These are phyloP conservation scores for Heliosperma pusillum DNA, from an alignment of 148 eudicot species.

Conservation along the genomic window DNA sequence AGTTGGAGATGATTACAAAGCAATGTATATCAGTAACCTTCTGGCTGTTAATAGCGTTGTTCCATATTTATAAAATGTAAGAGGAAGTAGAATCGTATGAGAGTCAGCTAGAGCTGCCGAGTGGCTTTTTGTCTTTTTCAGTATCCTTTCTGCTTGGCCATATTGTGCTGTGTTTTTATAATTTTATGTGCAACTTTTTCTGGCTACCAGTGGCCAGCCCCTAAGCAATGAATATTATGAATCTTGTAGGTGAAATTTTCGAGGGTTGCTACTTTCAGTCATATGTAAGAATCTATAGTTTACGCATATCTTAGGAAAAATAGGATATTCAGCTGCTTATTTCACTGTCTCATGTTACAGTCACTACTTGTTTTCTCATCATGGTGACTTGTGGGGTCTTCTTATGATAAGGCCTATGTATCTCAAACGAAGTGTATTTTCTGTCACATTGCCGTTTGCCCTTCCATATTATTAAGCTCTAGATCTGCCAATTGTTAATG, in stretches of 20 bases:
- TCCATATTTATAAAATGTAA: neutral
- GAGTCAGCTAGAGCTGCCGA: neutral
- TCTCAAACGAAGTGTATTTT: neutral
- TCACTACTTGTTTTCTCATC: neutral
- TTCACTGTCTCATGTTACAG: neutral
- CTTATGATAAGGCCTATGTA: neutral
- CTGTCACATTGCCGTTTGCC: neutral
- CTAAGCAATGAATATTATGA: no score
- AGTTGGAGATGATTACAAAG: neutral
- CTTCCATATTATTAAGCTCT: neutral
- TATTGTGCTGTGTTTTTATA: neutral
- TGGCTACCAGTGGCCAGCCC: no score
- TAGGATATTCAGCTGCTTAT: neutral
- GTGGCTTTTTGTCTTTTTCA: neutral
- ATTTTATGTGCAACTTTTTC: no score
- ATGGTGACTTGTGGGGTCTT: neutral
- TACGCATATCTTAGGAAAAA: neutral
- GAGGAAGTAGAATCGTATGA: neutral
- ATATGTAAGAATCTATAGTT: neutral
- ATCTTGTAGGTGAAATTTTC: no score
- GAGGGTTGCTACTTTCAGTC: neutral
- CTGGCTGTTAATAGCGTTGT: neutral
- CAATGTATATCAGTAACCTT: neutral
- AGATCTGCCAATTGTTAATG: slow-evolving; percentile 3
- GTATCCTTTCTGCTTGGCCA: neutral